Evolutionary conservation across 768 basidiomycete species (phyloP).

Genomic region (Tulasnella sp.): DNA sequence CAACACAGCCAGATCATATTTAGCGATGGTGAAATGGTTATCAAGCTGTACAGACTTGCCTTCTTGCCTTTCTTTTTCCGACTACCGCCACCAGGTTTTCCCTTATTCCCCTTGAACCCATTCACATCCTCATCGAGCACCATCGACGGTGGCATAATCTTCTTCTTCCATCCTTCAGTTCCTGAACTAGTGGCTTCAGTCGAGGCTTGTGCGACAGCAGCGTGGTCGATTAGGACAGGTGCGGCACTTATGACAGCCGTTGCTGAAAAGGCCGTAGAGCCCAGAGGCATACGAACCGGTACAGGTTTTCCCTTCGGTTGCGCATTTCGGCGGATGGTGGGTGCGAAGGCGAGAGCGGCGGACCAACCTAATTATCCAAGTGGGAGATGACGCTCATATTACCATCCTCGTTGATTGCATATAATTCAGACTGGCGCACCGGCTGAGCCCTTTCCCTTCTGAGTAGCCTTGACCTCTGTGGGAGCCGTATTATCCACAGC

Average conservation of each 20-base stretch:
- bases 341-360: constrained; percentile 80
- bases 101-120: constrained; percentile 41
- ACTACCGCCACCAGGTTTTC: constrained; percentile 38
- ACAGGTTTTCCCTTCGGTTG: constrained; percentile 46
- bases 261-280: constrained; percentile 31
- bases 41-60: constrained; percentile 34
- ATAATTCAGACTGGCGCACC: neutral
- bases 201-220: constrained; percentile 13
- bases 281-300: constrained; percentile 48
- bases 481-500: constrained; percentile 26
- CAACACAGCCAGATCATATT: neutral
- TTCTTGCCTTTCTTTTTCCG: constrained; percentile 47
- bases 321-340: constrained; percentile 50
- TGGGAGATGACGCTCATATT: no score
- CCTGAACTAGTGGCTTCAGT: neutral
- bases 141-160: constrained; percentile 86
- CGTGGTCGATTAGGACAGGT: constrained; percentile 43
- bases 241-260: constrained; percentile 64
- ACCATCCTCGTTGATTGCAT: no score
- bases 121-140: constrained; percentile 82
- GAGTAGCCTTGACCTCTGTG: neutral
- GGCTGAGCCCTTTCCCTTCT: constrained; percentile 18
- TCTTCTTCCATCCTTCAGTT: constrained; percentile 68
- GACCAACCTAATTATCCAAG: constrained; percentile 63
- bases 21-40: neutral